Evolutionary conservation across 164 flowering plant species (phyloP).

Genomic region (Tinospora cordifolia): DNA sequence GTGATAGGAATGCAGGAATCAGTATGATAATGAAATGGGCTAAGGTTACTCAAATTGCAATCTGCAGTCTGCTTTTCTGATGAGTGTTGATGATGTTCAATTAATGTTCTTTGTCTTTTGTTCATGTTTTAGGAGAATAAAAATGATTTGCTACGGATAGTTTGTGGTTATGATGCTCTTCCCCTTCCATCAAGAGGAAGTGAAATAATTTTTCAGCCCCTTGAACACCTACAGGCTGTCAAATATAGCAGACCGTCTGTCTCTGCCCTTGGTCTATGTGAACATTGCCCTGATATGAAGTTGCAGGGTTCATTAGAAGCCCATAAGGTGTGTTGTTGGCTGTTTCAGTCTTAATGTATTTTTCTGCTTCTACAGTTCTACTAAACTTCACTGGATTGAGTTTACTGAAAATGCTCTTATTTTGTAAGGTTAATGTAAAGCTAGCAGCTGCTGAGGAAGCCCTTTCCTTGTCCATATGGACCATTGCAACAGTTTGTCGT

Average conservation of each 20-base stretch:
- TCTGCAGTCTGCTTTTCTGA: neutral
- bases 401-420: slow-evolving; percentile 12
- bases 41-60: slow-evolving; percentile 41
- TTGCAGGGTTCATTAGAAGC: slow-evolving; percentile 27
- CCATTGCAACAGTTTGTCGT: slow-evolving; percentile 81
- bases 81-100: neutral
- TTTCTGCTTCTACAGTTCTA: neutral
- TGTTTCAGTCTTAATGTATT: neutral
- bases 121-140: slow-evolving; percentile 52
- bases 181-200: slow-evolving; percentile 60
- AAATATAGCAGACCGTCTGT: slow-evolving; percentile 50
- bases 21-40: slow-evolving; percentile 72
- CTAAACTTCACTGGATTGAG: neutral
- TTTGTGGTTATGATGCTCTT: slow-evolving; percentile 68
- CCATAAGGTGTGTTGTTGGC: slow-evolving; percentile 42
- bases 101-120: neutral
- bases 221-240: slow-evolving; percentile 80
- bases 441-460: slow-evolving; percentile 90
- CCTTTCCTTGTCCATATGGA: slow-evolving; percentile 71
- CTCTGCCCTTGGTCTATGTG: slow-evolving; percentile 44
- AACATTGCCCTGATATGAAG: slow-evolving; percentile 20
- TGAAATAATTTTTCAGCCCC: slow-evolving; percentile 60
- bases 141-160: slow-evolving; percentile 69
- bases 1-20: slow-evolving; percentile 35
- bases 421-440: slow-evolving; percentile 45